These are phyloP conservation scores for Balamuthia mandrillaris DNA, from an alignment of 208 protist genomes.

Conservation along the genomic window DNA sequence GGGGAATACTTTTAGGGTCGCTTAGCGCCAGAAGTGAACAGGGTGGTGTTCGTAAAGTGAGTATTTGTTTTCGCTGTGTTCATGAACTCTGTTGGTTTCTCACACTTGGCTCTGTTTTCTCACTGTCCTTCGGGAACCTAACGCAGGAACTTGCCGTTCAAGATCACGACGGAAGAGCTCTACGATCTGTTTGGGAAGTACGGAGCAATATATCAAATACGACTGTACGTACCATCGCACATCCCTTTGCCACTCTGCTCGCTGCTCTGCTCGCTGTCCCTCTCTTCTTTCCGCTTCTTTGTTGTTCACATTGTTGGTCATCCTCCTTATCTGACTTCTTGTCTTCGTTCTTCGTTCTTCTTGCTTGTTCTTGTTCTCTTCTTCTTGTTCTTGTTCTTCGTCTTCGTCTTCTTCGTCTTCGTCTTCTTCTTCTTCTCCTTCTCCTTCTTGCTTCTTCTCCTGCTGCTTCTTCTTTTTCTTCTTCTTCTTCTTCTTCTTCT, in stretches of 20 bases:
- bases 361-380: not conserved
- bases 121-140: not conserved
- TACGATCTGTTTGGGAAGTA: conserved; percentile 89
- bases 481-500: no score
- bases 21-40: conserved; percentile 79
- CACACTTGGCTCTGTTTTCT: not conserved
- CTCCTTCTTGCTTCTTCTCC: no score
- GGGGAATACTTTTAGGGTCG: no score
- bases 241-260: not conserved
- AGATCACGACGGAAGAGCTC: conserved; percentile 81
- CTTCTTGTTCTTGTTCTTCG: no score
- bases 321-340: not conserved
- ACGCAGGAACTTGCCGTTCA: conserved; percentile 81
- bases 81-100: not conserved
- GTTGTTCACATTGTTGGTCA: not conserved
- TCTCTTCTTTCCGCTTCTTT: not conserved
- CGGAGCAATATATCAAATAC: conserved; percentile 83
- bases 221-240: conserved; percentile 58
- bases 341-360: not conserved
- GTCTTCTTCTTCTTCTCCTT: no score
- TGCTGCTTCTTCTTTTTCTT: no score
- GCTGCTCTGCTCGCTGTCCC: no score
- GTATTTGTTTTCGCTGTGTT: not conserved
- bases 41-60: conserved; percentile 74
- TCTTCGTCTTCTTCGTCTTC: no score